Conservation (phyloP, 2,329 filamentous ascomycete genomes). For the Ceratocystis diversiconidia region DNA sequence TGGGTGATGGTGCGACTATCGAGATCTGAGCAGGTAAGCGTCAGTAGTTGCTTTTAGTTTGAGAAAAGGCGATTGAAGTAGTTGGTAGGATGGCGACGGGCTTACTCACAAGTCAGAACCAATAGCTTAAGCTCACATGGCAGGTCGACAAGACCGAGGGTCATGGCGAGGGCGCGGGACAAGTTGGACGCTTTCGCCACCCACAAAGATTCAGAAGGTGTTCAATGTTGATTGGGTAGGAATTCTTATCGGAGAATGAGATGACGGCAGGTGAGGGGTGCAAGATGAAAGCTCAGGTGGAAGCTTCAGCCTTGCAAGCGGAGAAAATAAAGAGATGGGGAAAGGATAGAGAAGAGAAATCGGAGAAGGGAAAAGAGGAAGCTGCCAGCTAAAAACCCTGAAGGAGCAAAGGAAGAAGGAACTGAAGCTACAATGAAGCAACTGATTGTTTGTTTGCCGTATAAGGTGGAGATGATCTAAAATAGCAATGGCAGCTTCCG, state of each 20-base stretch:
- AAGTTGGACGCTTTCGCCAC: neutral
- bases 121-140: constrained; percentile 11
- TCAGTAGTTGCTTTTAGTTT: neutral
- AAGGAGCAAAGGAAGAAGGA: neutral
- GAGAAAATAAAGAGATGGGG: neutral
- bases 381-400: neutral
- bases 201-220: neutral
- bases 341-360: neutral
- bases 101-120: constrained; percentile 11
- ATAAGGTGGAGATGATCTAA: neutral
- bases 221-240: neutral
- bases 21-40: neutral
- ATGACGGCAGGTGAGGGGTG: neutral
- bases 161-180: neutral
- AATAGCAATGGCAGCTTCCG: neutral
- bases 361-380: neutral
- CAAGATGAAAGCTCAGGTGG: neutral
- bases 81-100: neutral
- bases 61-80: neutral
- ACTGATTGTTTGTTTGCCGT: neutral
- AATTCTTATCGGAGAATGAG: neutral
- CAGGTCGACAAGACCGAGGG: constrained; percentile 7
- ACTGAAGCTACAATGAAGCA: neutral
- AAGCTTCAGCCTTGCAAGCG: neutral
- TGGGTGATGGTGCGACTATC: constrained; percentile 6